Percentiles rank a stretch among this genome's conserved stretches.
Evolutionary conservation across 179 eudicot genomes (phyloP).

Genomic region (Drosera spatulata): DNA sequence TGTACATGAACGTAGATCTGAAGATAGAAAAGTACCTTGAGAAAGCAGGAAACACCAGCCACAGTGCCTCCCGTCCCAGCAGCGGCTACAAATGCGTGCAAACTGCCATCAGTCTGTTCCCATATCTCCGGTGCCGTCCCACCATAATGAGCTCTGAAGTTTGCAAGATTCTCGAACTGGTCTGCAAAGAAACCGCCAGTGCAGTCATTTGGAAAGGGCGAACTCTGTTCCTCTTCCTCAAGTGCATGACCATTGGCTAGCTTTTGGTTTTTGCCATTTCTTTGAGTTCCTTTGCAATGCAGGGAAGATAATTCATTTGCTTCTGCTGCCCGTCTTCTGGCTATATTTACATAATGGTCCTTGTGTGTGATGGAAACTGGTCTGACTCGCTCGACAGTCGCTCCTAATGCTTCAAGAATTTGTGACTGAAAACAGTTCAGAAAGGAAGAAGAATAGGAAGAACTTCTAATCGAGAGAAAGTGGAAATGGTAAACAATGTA

Average conservation of each 20-base stretch:
- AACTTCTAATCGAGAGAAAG: background rate
- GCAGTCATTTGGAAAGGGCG: slow-evolving; percentile 36
- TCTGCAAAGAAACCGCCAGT: slow-evolving; percentile 95
- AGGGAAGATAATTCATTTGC: slow-evolving; percentile 56
- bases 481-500: background rate
- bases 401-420: slow-evolving; percentile 92
- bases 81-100: slow-evolving; percentile 88
- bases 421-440: slow-evolving; percentile 47
- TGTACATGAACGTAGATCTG: background rate
- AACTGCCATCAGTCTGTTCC: slow-evolving; percentile 70
- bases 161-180: slow-evolving; percentile 92
- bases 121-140: slow-evolving; percentile 96
- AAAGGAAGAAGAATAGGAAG: slow-evolving; percentile 1
- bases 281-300: slow-evolving; percentile 11
- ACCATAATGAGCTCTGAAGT: slow-evolving; percentile 78
- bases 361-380: slow-evolving; percentile 93
- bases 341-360: slow-evolving; percentile 89
- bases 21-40: slow-evolving; percentile 43
- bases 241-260: slow-evolving; percentile 19
- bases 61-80: slow-evolving; percentile 97
- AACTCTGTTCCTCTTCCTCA: slow-evolving; percentile 18
- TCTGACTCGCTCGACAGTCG: slow-evolving; percentile 91
- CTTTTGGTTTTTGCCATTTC: slow-evolving; percentile 13
- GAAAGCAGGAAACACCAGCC: slow-evolving; percentile 74
- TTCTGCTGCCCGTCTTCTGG: slow-evolving; percentile 81